A percentile compares a stretch with the other conserved stretches of the same genome.
phyloP scores from a whole-genome alignment of 305 asterid species.

The Nicotiana rustica region DNA sequence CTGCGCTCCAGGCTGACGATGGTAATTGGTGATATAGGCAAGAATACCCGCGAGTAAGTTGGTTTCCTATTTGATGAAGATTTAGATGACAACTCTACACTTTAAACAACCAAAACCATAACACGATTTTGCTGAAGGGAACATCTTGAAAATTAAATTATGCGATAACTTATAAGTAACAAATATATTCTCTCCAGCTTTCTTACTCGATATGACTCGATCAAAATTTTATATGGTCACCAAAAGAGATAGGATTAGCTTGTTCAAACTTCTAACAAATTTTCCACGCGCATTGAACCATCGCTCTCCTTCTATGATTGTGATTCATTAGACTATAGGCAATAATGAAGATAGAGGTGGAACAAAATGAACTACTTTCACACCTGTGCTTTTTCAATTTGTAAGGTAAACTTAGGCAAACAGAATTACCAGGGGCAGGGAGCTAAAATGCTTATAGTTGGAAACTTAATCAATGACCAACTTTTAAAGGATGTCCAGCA shows the following conservation, averaged over 20 bases:
- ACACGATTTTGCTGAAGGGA: background rate
- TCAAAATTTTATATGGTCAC: background rate
- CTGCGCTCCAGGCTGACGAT: background rate
- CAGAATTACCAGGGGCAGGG: background rate
- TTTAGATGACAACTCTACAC: background rate
- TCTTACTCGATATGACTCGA: background rate
- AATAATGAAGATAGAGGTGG: background rate
- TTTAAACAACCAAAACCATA: conserved; percentile 10
- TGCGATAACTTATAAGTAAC: background rate
- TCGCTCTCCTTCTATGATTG: background rate
- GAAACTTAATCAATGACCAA: background rate
- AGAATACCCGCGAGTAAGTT: background rate
- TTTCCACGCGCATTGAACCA: background rate
- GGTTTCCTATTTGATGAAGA: background rate
- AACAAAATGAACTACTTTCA: background rate
- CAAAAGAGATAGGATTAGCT: background rate
- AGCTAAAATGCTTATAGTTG: background rate
- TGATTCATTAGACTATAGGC: background rate
- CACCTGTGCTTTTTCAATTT: background rate
- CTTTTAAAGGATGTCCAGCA: background rate
- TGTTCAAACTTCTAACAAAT: background rate
- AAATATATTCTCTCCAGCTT: background rate
- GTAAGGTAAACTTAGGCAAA: background rate
- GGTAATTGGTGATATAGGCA: background rate
- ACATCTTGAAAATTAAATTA: background rate